Percentiles rank a stretch among this genome's conserved stretches.
phyloP scores from a whole-genome alignment of 305 asterid species.

The Solanum hybrid region DNA sequence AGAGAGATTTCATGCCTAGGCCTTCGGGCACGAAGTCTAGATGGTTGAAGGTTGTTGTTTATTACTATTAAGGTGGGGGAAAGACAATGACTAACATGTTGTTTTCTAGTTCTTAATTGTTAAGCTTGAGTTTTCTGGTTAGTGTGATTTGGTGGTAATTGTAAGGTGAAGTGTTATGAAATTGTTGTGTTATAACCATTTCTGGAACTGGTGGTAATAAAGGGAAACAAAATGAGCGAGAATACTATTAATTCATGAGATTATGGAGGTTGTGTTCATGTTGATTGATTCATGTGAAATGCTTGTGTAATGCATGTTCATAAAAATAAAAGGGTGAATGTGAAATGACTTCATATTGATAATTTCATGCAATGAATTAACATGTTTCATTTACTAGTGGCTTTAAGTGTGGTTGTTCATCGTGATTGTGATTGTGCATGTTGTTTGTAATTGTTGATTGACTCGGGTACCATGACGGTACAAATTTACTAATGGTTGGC shows the following conservation, averaged over 20 bases:
- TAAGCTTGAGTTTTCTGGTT: background rate
- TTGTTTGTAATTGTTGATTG: background rate
- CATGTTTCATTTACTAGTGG: background rate
- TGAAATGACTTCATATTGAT: background rate
- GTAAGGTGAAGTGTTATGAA: background rate
- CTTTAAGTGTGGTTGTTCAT: background rate
- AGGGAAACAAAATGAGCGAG: background rate
- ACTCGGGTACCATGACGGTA: background rate
- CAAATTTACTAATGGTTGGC: background rate
- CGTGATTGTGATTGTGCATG: background rate
- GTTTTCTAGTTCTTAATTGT: background rate
- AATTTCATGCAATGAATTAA: background rate
- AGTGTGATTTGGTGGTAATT: background rate
- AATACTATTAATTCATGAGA: background rate
- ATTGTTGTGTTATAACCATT: background rate
- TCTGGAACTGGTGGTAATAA: background rate
- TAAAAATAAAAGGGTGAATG: background rate
- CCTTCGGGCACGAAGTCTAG: background rate
- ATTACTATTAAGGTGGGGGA: too few relatives aligned
- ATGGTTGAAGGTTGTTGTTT: background rate
- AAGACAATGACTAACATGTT: background rate
- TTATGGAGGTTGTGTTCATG: background rate
- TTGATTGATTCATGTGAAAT: background rate
- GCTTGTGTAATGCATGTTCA: background rate
- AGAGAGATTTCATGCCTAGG: background rate